Conservation (phyloP, 306 rosid species). For the Dalbergia cochinchinensis region DNA sequence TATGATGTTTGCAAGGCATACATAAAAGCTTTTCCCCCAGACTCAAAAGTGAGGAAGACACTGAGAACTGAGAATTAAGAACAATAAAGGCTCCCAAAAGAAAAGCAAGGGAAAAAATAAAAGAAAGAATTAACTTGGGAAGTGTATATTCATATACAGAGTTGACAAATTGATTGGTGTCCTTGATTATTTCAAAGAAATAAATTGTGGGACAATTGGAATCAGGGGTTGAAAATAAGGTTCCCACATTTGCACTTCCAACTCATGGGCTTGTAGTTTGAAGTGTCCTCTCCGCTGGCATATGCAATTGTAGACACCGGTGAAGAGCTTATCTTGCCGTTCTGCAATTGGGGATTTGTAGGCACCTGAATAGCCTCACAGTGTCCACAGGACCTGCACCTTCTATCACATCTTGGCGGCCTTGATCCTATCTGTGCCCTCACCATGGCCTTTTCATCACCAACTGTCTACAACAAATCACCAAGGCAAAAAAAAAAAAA, state of each 20-base stretch:
- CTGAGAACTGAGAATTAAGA: background rate
- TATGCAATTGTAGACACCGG: conserved; percentile 49
- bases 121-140: background rate
- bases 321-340: conserved; percentile 56
- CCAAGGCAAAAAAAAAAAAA: background rate
- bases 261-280: conserved; percentile 96
- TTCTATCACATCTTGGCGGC: conserved; percentile 91
- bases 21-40: background rate
- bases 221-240: conserved; percentile 80
- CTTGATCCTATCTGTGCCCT: conserved; percentile 83
- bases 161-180: conserved; percentile 38
- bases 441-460: conserved; percentile 58
- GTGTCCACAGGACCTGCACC: conserved; percentile 76
- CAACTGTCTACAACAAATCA: conserved; percentile 50
- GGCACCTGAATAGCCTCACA: conserved; percentile 71
- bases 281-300: conserved; percentile 60
- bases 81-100: background rate
- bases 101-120: no score
- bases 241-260: conserved; percentile 98
- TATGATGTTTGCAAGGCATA: background rate
- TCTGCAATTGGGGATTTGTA: conserved; percentile 60
- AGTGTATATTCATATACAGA: conserved; percentile 46
- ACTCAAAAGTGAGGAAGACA: background rate
- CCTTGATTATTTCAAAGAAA: conserved; percentile 27
- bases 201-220: conserved; percentile 2